A percentile compares a stretch with the other conserved stretches of the same genome.
These are phyloP conservation scores for Amphibolis antarctica DNA, from an alignment of 106 monocot species.

Conservation along the genomic window DNA sequence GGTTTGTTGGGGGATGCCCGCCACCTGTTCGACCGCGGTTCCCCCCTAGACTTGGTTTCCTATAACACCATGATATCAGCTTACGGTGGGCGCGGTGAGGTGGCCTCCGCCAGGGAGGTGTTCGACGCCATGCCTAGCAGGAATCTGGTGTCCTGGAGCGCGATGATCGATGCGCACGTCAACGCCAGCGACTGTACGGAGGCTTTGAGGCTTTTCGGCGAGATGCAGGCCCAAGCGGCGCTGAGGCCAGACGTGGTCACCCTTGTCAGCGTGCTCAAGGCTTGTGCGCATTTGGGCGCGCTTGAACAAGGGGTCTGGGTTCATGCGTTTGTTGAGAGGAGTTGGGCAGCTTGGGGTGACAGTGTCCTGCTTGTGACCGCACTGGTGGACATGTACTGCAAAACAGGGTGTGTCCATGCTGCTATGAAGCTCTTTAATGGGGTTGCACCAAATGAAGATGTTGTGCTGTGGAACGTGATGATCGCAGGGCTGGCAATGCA, in stretches of 20 bases:
- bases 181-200: slow-evolving; percentile 20
- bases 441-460: slow-evolving; percentile 16
- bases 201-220: slow-evolving; percentile 37
- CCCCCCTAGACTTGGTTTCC: slow-evolving; percentile 28
- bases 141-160: slow-evolving; percentile 70
- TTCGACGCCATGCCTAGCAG: slow-evolving; percentile 46
- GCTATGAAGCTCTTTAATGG: slow-evolving; percentile 37
- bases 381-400: slow-evolving; percentile 59
- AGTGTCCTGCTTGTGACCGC: slow-evolving; percentile 43
- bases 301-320: slow-evolving; percentile 36
- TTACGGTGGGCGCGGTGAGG: slow-evolving; percentile 31
- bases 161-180: slow-evolving; percentile 48
- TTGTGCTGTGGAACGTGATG: slow-evolving; percentile 70
- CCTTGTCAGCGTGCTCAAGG: slow-evolving; percentile 43
- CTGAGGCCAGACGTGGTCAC: slow-evolving; percentile 32
- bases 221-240: slow-evolving; percentile 19
- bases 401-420: slow-evolving; percentile 51
- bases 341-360: background rate
- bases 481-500: slow-evolving; percentile 62
- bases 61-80: slow-evolving; percentile 47
- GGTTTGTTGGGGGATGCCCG: slow-evolving; percentile 26
- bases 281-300: slow-evolving; percentile 35
- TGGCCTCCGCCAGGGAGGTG: slow-evolving; percentile 20
- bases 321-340: slow-evolving; percentile 26
- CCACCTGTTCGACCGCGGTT: slow-evolving; percentile 22